Base-by-base conservation (phyloP, 768 basidiomycete genomes). In the Fibroporia radiculosa region DNA sequence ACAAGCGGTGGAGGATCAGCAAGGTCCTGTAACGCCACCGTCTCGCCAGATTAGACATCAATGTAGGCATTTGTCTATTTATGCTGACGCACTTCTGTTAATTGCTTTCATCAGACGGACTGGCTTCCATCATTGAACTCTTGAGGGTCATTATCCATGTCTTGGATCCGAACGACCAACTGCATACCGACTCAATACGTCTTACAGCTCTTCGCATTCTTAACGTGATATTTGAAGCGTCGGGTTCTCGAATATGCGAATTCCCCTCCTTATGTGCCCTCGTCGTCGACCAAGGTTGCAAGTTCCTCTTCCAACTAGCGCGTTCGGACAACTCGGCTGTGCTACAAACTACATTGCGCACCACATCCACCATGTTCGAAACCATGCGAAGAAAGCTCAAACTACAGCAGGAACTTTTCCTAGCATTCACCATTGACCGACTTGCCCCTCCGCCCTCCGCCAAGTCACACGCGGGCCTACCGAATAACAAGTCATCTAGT, bases 101-200 rank as follows among this genome's bases (percentile, higher is more conserved):
- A 28, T 16, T 34, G 18, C 25, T 10, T 6, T 49, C 24, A 35
- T 42, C 66, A 75, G 95, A 90, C 63, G 95, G 95, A 11, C 76
- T 97, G 26, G 90, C 93, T 3, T 93, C 96, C 11, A 82, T 96
- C 32, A 68, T 92, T 14, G 95, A 97, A 60, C 80, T 99, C 5
- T 71, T 98, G 27, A 84, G 93, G 2, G 96, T 98, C 26, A 77
- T 99, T 44, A 82, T 97, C 58, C 92, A 95, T 55, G 88, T 99
- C 31, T 73, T 99, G 39, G 92, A 98, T 62, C 96, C 96, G 16
- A 86, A 78, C 53, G 92, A 95, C 59, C 87, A 90, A 52, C 80
- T 92, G 42, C 95, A 98, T 60, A 97, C 96, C 3, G 96, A 98
- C 61, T 91, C 93, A 3, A 96, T 93, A 42, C 82, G 96, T 12